Base-by-base conservation (phyloP, 345 rosid genomes). In the Bruguiera sexangula region DNA sequence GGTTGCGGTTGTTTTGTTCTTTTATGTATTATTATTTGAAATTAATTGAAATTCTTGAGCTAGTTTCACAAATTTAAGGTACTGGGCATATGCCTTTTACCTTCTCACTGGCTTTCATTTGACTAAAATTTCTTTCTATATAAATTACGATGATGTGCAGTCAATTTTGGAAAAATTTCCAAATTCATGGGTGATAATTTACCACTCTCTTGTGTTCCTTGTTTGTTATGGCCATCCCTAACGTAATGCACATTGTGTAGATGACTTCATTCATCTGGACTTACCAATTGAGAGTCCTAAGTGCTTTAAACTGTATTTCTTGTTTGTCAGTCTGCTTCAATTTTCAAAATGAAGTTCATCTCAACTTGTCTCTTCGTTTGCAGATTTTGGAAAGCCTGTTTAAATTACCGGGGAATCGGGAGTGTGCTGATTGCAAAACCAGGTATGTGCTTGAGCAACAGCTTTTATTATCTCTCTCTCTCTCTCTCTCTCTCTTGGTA, bases 381-480 rank as follows among this genome's bases (percentile, higher is more conserved):
- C 86, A 94, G 96, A 88, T 92, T 70, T 76, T 95, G 86, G 97
- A 92, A 77, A 84, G 83, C 64, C 93, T 95, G 56, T 82, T 95
- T 63, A 95, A 91, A 82, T 83, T 88, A 56, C 87, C 87, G 4
- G 99, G 88, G 68, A 95, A 90, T 79, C 73, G 87, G 82, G 97
- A 95, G 75, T 95, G 99, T 76, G 99, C 99, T 50, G 99, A 95
- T 80, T 95, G 99, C 85, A 86, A 85, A 90, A 79, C 80, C 88
- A 90, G 81, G 99, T 95, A 88, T 68, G 93, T 80, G 66, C 60
- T 66, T 60, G 16, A 32, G 15, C 20, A 10, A 56, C 16, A 56
- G 29, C 50, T 43, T 11, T 43, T 43, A 43, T 43, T 1, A 8
- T 37, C 11, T 37, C 32, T 31, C 11, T 39, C 16, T 11, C 3